phyloP scores from a whole-genome alignment of 2,329 filamentous ascomycete species.

The Arthrinium phaeospermum region DNA sequence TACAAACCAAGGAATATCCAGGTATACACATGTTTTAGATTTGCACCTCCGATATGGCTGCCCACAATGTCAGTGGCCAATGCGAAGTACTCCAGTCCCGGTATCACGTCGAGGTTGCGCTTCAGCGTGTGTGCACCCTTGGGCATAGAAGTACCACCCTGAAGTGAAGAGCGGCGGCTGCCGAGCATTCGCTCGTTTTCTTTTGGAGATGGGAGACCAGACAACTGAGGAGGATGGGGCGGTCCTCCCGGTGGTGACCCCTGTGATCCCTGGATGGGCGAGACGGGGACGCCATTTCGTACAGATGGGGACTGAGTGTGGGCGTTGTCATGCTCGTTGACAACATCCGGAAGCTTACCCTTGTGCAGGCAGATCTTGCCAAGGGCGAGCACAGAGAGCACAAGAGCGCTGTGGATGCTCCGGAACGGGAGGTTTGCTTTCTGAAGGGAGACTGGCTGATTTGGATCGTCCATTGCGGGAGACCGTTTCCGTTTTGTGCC shows the following conservation, averaged over 20 bases:
- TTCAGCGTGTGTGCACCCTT: constrained; percentile 38
- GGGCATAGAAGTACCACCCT: constrained; percentile 42
- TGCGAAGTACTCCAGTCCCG: constrained; percentile 88
- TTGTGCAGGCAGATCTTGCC: constrained; percentile 77
- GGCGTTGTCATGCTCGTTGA: constrained; percentile 53
- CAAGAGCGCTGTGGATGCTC: constrained; percentile 79
- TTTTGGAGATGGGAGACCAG: constrained; percentile 57
- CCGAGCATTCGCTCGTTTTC: constrained; percentile 52
- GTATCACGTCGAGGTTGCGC: constrained; percentile 82
- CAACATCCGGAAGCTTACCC: constrained; percentile 62
- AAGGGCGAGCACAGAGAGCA: constrained; percentile 82
- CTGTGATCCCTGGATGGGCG: constrained; percentile 49
- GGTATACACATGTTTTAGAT: constrained; percentile 83
- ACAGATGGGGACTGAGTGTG: constrained; percentile 47
- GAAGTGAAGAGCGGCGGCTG: constrained; percentile 59
- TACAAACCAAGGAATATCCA: constrained; percentile 87
- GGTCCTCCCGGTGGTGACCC: constrained; percentile 58
- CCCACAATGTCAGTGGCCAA: constrained; percentile 87
- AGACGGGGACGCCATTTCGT: constrained; percentile 58
- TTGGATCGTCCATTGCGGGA: constrained; percentile 42
- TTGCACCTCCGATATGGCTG: constrained; percentile 77
- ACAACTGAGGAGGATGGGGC: constrained; percentile 54
- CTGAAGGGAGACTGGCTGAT: constrained; percentile 36
- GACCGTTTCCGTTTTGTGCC: constrained; percentile 63
- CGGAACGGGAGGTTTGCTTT: constrained; percentile 61